Percentiles rank a stretch among this genome's conserved stretches.
Conservation (phyloP, 1,139 yeast species). For the Candida anutae region DNA sequence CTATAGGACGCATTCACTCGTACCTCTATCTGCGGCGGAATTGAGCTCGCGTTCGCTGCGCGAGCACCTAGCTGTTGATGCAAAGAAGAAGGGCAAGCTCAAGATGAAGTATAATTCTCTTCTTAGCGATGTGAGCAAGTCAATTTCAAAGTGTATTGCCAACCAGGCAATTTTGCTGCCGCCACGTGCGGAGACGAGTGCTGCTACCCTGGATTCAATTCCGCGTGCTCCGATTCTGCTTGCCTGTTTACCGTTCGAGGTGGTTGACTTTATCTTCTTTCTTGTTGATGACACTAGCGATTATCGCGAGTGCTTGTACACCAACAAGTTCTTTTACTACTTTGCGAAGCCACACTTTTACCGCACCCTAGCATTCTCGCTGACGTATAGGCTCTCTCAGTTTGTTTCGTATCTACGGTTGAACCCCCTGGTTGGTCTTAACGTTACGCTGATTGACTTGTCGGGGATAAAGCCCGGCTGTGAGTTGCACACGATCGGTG, state of each 20-base stretch:
- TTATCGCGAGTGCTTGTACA: slow-evolving; percentile 37
- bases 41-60: slow-evolving; percentile 9
- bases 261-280: slow-evolving; percentile 25
- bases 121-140: slow-evolving; percentile 32
- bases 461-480: slow-evolving; percentile 47
- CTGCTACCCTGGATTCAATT: not conserved
- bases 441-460: slow-evolving; percentile 51
- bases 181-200: not conserved
- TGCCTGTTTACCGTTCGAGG: slow-evolving; percentile 26
- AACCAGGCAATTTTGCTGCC: not conserved
- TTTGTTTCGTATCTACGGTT: slow-evolving; percentile 57
- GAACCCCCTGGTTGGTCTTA: slow-evolving; percentile 46
- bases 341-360: slow-evolving; percentile 52
- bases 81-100: slow-evolving; percentile 8
- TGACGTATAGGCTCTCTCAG: slow-evolving; percentile 73
- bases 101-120: slow-evolving; percentile 40
- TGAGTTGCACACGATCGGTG: slow-evolving; percentile 13
- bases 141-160: slow-evolving; percentile 4
- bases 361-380: slow-evolving; percentile 44
- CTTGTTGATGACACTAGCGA: slow-evolving; percentile 20
- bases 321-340: slow-evolving; percentile 41
- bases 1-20: slow-evolving; percentile 31
- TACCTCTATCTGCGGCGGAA: slow-evolving; percentile 33
- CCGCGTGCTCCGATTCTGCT: slow-evolving; percentile 9
- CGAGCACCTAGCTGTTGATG: slow-evolving; percentile 6